Percentiles rank a stretch among this genome's conserved stretches.
Evolutionary conservation across 1,139 yeast species (phyloP).

Genomic region (Saccharomyces hybrid): DNA sequence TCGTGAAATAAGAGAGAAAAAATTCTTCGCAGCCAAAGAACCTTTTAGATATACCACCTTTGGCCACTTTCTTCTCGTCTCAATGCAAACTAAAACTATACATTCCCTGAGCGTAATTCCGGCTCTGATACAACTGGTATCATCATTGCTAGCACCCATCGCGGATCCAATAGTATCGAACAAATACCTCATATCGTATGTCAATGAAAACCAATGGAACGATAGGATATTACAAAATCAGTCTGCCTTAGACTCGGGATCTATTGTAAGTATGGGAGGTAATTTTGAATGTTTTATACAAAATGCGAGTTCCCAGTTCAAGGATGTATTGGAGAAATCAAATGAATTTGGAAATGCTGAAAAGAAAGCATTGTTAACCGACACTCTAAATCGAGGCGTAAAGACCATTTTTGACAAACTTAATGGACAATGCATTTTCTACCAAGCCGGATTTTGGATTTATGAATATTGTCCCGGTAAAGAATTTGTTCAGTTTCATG

Average conservation of each 20-base stretch:
- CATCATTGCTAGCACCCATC: conserved; percentile 13
- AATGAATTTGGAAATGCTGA: conserved; percentile 9
- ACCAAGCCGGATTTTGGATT: conserved; percentile 53
- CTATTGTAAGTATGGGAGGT: conserved; percentile 14
- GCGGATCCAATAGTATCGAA: conserved; percentile 18
- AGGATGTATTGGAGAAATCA: conserved; percentile 5
- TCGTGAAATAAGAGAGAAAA: background rate
- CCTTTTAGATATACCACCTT: background rate
- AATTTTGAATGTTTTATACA: conserved; percentile 22
- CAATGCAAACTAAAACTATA: background rate
- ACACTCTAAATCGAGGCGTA: conserved; percentile 16
- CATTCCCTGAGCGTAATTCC: background rate
- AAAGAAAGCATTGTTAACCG: conserved; percentile 5
- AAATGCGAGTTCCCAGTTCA: conserved; percentile 2
- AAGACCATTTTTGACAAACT: conserved; percentile 27
- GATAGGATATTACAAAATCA: conserved; percentile 7
- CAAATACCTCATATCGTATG: conserved; percentile 19
- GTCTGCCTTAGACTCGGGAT: conserved; percentile 14
- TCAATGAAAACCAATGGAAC: conserved; percentile 16
- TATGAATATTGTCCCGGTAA: conserved; percentile 51
- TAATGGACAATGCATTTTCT: conserved; percentile 32
- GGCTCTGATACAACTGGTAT: background rate
- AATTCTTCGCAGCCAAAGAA: background rate
- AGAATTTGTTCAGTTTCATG: conserved; percentile 53
- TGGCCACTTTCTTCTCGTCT: background rate